Base-by-base conservation (phyloP, 805 yeast genomes). In the Metschnikowia orientalis region DNA sequence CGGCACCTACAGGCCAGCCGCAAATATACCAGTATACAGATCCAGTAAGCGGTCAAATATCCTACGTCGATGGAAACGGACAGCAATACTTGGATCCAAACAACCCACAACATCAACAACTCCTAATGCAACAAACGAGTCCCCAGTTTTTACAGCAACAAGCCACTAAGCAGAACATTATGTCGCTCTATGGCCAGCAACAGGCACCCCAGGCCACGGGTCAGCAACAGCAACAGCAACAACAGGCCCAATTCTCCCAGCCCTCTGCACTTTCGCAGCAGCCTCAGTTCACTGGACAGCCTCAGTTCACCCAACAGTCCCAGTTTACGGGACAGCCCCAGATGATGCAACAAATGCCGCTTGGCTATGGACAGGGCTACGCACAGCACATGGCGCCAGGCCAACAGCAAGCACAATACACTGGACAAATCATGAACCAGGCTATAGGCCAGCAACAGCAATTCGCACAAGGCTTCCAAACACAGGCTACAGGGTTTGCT, bases 1-100 rank as follows among this genome's bases (percentile, higher is more conserved):
- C 40, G 40, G 60, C 48, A 8, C 51, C 44, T 6, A 49, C 37
- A 50, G 60, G 22, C 36, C 37, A 33, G 59, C 73, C 55, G 32
- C 81, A 64, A 54, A 77, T 67, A 56, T 81, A 61, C 47, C 90
- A 81, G 49, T 82, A 77, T 51, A 67, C 80, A 13, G 89, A 82
- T 46, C 87, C 88, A 2, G 61, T 71, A 6, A 79, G 87, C 0
- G 89, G 90, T 8, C 71, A 75, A 29, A 57, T 80, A 4, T 69
- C 73, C 20, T 82, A 81, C 46, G 73, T 81, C 21, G 89, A 82
- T 48, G 70, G 78, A 8, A 76, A 72, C 27, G 81, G 81, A 2
- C 87, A 81, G 47, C 83, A 80, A 47, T 45, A 45, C 24, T 35
- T 44, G 28, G 50, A 45, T 20, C 48, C 50, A 15, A 39, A 30